Evolutionary conservation across 2,329 filamentous ascomycete species (phyloP).

Genomic region (Colletotrichum tropicale): DNA sequence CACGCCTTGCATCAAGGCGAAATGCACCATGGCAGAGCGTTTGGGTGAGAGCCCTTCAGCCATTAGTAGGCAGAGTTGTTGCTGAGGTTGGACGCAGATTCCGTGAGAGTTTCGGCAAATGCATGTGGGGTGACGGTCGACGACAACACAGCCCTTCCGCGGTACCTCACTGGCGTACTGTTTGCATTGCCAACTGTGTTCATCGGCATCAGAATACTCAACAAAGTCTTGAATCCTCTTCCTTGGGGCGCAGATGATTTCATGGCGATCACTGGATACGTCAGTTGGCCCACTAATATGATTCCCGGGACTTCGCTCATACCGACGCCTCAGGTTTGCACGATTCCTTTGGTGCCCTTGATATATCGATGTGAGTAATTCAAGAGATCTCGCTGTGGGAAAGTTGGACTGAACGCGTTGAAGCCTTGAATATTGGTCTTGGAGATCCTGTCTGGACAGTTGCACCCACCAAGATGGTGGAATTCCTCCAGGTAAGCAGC

Average conservation of each 20-base stretch:
- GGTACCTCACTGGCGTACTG: background rate
- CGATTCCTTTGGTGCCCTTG: background rate
- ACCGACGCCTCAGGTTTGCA: background rate
- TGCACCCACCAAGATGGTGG: background rate
- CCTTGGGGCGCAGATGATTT: background rate
- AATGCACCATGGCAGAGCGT: background rate
- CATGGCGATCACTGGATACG: background rate
- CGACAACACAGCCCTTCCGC: background rate
- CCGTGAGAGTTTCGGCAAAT: background rate
- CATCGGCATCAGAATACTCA: background rate
- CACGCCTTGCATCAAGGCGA: background rate
- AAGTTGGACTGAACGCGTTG: rapidly evolving
- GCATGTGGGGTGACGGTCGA: background rate
- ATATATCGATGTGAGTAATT: background rate
- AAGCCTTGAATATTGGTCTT: background rate
- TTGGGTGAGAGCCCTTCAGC: background rate
- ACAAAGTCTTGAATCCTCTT: background rate
- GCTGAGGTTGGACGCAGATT: background rate
- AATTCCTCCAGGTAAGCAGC: background rate
- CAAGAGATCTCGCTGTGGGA: rapidly evolving
- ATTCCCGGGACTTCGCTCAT: background rate
- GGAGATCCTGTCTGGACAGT: background rate
- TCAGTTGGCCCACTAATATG: background rate
- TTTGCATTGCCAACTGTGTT: background rate
- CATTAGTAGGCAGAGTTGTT: background rate